These are phyloP conservation scores for Blastocystis sp. DNA, from an alignment of 352 stramenopile genomes.

Conservation along the genomic window DNA sequence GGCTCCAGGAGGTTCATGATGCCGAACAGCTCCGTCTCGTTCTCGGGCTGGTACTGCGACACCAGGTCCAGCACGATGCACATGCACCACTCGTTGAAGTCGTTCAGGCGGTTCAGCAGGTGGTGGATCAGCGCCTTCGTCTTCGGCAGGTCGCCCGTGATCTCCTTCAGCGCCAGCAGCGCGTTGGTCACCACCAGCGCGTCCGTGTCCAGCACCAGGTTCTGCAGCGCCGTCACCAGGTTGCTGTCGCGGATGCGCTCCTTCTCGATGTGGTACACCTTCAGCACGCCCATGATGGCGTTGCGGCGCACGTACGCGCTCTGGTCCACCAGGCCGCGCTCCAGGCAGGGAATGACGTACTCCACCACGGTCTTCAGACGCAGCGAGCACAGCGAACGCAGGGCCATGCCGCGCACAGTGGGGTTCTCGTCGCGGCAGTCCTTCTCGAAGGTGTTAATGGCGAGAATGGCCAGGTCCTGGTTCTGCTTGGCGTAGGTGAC, in stretches of 20 bases:
- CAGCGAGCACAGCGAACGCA: conserved; percentile 91
- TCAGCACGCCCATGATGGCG: conserved; percentile 96
- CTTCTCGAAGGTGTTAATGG: conserved; percentile 98
- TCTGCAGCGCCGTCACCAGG: conserved; percentile 95
- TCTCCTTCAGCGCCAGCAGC: conserved; percentile 93
- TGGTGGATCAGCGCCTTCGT: conserved; percentile 94
- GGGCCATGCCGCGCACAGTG: conserved; percentile 92
- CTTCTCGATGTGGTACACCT: conserved; percentile 87
- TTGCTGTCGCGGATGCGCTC: conserved; percentile 86
- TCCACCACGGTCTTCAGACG: conserved; percentile 93
- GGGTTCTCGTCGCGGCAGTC: conserved; percentile 96
- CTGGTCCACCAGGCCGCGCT: conserved; percentile 86
- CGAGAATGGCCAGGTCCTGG: conserved; percentile 97
- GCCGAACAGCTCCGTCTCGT: conserved; percentile 89
- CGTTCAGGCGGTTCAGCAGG: conserved; percentile 91
- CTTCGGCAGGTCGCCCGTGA: conserved; percentile 94
- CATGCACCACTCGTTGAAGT: conserved; percentile 98
- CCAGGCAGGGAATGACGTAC: conserved; percentile 78
- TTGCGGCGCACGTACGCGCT: conserved; percentile 97
- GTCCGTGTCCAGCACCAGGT: conserved; percentile 96
- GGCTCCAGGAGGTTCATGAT: conserved; percentile 97
- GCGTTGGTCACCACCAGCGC: conserved; percentile 92
- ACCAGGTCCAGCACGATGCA: conserved; percentile 91
- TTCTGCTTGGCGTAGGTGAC: conserved; percentile 96
- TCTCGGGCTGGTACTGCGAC: conserved; percentile 85